phyloP scores from a whole-genome alignment of 23 red algal genomes.

The Rhodosorus marinus region DNA sequence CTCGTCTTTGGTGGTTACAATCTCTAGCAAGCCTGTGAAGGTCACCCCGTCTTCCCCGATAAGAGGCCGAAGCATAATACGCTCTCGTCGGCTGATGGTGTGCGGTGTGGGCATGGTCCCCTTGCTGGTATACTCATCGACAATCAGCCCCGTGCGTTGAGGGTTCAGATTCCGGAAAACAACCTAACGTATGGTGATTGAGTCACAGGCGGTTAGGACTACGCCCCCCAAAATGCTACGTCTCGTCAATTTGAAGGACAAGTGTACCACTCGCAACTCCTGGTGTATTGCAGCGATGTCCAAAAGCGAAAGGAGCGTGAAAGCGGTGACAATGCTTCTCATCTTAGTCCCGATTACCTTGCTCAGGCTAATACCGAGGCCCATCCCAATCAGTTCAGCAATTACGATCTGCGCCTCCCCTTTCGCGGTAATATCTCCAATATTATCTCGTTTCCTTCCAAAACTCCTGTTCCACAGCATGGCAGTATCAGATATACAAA shows the following conservation, averaged over 20 bases:
- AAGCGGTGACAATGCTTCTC: conserved; percentile 20
- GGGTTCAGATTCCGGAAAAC: conserved; percentile 88
- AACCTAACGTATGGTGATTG: too few relatives aligned
- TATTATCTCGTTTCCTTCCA: conserved; percentile 82
- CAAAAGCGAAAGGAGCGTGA: conserved; percentile 38
- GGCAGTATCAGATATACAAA: too few relatives aligned
- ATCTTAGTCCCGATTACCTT: background rate
- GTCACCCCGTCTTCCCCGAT: too few relatives aligned
- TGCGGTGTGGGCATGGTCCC: background rate
- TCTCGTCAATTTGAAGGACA: too few relatives aligned
- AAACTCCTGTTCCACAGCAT: too few relatives aligned
- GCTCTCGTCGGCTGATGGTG: too few relatives aligned
- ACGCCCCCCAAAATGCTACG: too few relatives aligned
- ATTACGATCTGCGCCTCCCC: conserved; percentile 96
- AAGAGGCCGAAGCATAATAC: too few relatives aligned
- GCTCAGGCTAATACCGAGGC: conserved; percentile 31
- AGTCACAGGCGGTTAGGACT: too few relatives aligned
- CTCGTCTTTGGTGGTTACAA: too few relatives aligned
- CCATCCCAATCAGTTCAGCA: conserved; percentile 87
- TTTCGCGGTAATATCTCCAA: conserved; percentile 95
- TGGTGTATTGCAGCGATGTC: conserved; percentile 83
- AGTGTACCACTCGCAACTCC: conserved; percentile 68
- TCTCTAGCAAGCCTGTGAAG: too few relatives aligned
- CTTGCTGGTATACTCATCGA: conserved; percentile 25
- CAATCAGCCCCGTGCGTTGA: conserved; percentile 61